phyloP scores from a whole-genome alignment of 192 early-diverging fungal genomes.

The Backusella macrospora region DNA sequence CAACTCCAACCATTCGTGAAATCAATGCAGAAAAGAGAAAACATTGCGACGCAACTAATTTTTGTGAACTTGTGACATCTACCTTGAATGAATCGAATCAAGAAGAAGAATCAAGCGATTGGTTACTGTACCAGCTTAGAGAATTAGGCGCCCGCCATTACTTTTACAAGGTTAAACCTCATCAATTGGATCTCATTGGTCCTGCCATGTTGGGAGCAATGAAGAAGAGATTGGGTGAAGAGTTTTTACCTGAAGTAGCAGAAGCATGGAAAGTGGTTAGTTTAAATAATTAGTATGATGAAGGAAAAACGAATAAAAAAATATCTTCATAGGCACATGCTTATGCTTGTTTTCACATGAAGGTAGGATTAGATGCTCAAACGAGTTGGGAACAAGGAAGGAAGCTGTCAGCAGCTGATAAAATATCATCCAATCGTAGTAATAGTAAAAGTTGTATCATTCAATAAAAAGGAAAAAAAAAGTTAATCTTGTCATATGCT shows the following conservation, averaged over 20 bases:
- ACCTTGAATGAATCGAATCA: background rate
- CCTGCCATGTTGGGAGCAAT: constrained; percentile 17
- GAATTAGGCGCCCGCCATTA: constrained; percentile 16
- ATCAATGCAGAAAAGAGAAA: constrained; percentile 9
- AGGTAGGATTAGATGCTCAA: constrained; percentile 16
- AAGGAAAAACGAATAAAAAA: background rate
- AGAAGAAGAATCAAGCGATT: background rate
- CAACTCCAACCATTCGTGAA: constrained; percentile 6
- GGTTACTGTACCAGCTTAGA: constrained; percentile 12
- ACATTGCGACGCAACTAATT: background rate
- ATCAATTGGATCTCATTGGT: constrained; percentile 20
- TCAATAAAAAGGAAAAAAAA: background rate
- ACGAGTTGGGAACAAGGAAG: constrained; percentile 6
- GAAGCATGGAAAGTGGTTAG: constrained; percentile 26
- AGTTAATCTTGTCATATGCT: background rate
- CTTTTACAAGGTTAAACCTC: constrained; percentile 19
- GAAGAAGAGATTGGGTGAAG: constrained; percentile 12
- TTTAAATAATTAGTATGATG: background rate
- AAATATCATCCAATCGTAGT: background rate
- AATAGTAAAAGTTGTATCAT: background rate
- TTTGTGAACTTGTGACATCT: background rate
- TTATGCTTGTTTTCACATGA: constrained; percentile 26
- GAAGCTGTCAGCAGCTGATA: background rate
- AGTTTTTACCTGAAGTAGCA: constrained; percentile 26
- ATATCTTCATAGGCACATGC: constrained; percentile 15